A percentile compares a stretch with the other conserved stretches of the same genome.
These are phyloP conservation scores for Aspergillus phoenicis DNA, from an alignment of 2,329 filamentous ascomycete genomes.

Conservation along the genomic window DNA sequence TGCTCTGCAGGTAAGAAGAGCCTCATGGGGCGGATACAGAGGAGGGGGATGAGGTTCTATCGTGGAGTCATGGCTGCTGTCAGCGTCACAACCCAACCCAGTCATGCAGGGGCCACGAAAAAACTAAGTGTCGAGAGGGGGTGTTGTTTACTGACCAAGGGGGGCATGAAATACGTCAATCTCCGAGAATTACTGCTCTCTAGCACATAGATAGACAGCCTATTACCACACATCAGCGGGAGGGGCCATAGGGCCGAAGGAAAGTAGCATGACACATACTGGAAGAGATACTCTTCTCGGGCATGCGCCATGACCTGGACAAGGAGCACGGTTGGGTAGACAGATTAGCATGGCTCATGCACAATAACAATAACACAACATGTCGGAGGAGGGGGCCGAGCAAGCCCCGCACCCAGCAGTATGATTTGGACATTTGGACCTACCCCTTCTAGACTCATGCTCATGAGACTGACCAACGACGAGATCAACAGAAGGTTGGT, in stretches of 20 bases:
- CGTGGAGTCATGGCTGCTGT: conserved; percentile 6
- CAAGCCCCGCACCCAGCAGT: not conserved
- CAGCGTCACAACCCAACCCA: conserved; percentile 7
- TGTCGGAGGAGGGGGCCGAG: not conserved
- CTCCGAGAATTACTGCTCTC: conserved; percentile 51
- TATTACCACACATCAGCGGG: conserved; percentile 23
- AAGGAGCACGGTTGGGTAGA: conserved; percentile 3
- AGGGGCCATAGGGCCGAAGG: not conserved
- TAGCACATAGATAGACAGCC: conserved; percentile 48
- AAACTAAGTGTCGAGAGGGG: not conserved
- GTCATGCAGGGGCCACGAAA: not conserved
- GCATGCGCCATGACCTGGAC: conserved; percentile 62
- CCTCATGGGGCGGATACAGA: conserved; percentile 59
- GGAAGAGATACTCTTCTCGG: conserved; percentile 63
- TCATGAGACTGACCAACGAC: conserved; percentile 60
- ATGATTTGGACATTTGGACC: conserved; percentile 11
- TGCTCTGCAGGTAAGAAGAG: conserved; percentile 58
- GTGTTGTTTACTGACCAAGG: conserved; percentile 39
- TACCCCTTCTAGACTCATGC: conserved; percentile 60
- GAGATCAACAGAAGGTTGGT: conserved; percentile 64
- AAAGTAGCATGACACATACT: conserved; percentile 43
- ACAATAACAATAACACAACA: not conserved
- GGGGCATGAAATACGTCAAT: conserved; percentile 52
- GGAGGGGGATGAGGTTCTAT: conserved; percentile 62
- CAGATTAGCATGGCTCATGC: conserved; percentile 15